Evolutionary conservation across 2,329 filamentous ascomycete genomes (phyloP), one percentile per base, ranked within the genome.

Genomic region (Tolypocladium endophyticum): DNA sequence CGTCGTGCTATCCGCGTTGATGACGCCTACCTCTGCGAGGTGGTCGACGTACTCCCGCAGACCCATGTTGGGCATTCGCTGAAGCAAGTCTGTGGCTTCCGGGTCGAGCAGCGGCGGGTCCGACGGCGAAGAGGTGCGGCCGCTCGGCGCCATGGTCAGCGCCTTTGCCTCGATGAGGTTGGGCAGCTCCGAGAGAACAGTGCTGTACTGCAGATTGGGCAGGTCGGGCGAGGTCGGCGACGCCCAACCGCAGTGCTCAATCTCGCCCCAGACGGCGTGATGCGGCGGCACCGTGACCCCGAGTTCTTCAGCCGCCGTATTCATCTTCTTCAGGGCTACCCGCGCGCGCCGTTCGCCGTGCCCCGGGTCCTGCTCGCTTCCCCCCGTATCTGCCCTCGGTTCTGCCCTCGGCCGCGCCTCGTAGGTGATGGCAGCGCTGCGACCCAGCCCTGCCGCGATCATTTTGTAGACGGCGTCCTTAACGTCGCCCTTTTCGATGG

Each of bases 131-230:
- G 75, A 76, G 39, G 68, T 72, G 41, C 71, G 76, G 63, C 75
- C 78, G 0, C 79, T 77, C 36, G 87, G 90, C 0, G 89, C 90
- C 43, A 96, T 81, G 0, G 90, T 92, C n/a, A 97, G 85, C 1
- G 92, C 93, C 72, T 93, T 93, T 12, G 90, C 93, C 76, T 97
- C 93, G 63, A 97, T 89, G 35, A 97, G 80, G 69, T 95, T 88
- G 1, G 92, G 90, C 30, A 99, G 79, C 73, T 97, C 93, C 43
- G 83, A 81, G 23, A 97, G 79, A 30, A 99, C 90, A 2, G 86
- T 85, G 66, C 81, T 82, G 72, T 96, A 97, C 64, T 95, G 86
- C n/a, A 97, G 75, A 68, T 90, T 85, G 5, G 90, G 86, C 23
- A 94, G 76, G 68, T 94, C 89, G 11, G 82, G 77, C 1, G 85